Percentiles rank a stretch among this genome's conserved stretches.
These are phyloP conservation scores for Trametes punicea DNA, from an alignment of 768 basidiomycete genomes.

Conservation along the genomic window DNA sequence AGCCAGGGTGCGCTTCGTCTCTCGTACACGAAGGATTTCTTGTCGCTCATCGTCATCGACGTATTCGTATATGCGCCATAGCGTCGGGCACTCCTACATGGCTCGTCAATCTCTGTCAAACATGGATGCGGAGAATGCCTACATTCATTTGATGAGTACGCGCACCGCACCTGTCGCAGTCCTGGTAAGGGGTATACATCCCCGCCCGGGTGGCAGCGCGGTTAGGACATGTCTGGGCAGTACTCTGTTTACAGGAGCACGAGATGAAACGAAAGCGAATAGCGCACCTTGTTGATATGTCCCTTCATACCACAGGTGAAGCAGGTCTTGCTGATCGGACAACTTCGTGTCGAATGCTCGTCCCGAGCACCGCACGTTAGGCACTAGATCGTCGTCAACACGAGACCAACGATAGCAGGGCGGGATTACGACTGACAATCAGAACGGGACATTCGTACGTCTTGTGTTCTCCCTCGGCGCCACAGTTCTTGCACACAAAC, in stretches of 20 bases:
- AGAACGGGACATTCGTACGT: conserved; percentile 64
- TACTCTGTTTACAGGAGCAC: not conserved
- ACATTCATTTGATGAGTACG: conserved; percentile 63
- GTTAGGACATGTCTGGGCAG: conserved; percentile 66
- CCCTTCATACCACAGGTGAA: conserved; percentile 83
- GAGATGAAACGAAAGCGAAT: not conserved
- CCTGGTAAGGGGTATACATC: conserved; percentile 33
- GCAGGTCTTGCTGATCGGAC: conserved; percentile 79
- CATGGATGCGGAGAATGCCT: conserved; percentile 23
- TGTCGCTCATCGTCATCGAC: conserved; percentile 51
- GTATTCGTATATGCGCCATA: conserved; percentile 81
- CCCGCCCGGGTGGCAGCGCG: conserved; percentile 35
- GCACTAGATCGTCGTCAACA: conserved; percentile 45
- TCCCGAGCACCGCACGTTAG: conserved; percentile 77
- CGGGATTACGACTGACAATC: conserved; percentile 49
- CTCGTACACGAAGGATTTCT: conserved; percentile 43
- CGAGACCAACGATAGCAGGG: not conserved
- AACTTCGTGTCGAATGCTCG: conserved; percentile 73
- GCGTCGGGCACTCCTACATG: conserved; percentile 73
- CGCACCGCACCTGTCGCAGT: conserved; percentile 72
- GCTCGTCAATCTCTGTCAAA: not conserved
- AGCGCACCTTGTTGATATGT: conserved; percentile 63
- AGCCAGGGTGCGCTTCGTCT: conserved; percentile 44
- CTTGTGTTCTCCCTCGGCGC: conserved; percentile 68
- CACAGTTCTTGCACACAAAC: conserved; percentile 74